phyloP scores from a whole-genome alignment of 768 basidiomycete species.

The Trametopsis cervina region DNA sequence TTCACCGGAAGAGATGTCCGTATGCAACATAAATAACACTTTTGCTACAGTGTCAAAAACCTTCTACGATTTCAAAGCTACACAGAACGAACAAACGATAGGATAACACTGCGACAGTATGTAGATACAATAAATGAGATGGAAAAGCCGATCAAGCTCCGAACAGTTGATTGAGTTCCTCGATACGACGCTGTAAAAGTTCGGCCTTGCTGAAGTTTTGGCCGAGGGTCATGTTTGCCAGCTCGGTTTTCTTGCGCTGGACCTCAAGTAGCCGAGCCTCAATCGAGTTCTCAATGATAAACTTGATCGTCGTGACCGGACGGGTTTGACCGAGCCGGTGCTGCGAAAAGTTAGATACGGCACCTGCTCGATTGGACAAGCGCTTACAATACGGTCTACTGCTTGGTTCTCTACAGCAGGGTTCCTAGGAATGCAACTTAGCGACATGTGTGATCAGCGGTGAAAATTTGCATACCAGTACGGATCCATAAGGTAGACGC shows the following conservation, averaged over 20 bases:
- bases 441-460: constrained; percentile 7
- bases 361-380: background rate
- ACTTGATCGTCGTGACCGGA: constrained; percentile 86
- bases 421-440: constrained; percentile 60
- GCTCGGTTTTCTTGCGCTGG: constrained; percentile 88
- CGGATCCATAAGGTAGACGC: constrained; percentile 94
- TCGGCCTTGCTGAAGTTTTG: constrained; percentile 85
- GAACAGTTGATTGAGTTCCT: constrained; percentile 79
- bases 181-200: constrained; percentile 78
- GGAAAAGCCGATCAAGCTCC: constrained; percentile 25
- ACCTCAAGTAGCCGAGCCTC: constrained; percentile 90
- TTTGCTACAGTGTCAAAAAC: background rate
- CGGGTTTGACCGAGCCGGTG: constrained; percentile 94
- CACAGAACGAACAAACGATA: background rate
- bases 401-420: constrained; percentile 97
- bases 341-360: constrained; percentile 35
- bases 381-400: constrained; percentile 89
- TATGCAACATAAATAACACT: background rate
- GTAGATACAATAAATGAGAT: background rate
- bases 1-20: background rate
- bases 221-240: constrained; percentile 92
- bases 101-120: background rate
- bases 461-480: constrained; percentile 59
- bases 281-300: constrained; percentile 92
- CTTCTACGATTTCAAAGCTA: background rate